A percentile compares a stretch with the other conserved stretches of the same genome.
Evolutionary conservation across 139 green algal genomes (phyloP).

Genomic region (Penium margaritaceum): DNA sequence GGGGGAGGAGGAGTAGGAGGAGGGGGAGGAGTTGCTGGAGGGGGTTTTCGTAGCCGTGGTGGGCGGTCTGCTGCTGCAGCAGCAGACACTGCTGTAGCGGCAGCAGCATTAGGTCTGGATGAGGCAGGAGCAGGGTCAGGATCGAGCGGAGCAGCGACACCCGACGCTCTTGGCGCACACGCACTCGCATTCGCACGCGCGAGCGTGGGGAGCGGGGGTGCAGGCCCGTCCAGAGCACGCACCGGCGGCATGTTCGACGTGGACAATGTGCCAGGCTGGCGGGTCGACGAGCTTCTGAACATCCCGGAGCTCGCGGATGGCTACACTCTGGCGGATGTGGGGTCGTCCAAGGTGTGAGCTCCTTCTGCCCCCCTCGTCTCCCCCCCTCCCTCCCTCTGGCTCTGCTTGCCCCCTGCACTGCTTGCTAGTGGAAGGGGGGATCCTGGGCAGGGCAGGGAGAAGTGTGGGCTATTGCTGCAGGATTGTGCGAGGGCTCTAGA

Average conservation of each 20-base stretch:
- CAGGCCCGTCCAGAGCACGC: no score
- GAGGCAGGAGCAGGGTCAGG: no score
- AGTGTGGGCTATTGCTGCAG: not conserved
- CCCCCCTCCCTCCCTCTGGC: not conserved
- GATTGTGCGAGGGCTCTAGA: not conserved
- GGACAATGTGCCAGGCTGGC: conserved; percentile 11
- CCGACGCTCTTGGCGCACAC: no score
- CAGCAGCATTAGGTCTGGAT: no score
- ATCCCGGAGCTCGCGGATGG: conserved; percentile 46
- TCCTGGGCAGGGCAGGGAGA: not conserved
- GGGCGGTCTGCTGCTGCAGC: no score
- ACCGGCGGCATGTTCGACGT: not conserved
- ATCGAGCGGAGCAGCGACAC: no score
- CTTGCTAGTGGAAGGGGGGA: not conserved
- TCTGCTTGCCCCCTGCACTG: not conserved
- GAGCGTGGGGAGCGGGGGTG: no score
- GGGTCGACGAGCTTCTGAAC: conserved; percentile 43
- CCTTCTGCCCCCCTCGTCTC: not conserved
- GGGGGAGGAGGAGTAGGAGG: not conserved
- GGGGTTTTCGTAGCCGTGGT: no score
- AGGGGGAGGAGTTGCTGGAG: not conserved
- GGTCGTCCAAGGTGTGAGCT: conserved; percentile 42
- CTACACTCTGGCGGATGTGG: conserved; percentile 42
- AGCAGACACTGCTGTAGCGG: no score
- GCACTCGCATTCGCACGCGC: no score